Evolutionary conservation across 169 alveolate species (phyloP).

Genomic region (Eimeria acervulina): DNA sequence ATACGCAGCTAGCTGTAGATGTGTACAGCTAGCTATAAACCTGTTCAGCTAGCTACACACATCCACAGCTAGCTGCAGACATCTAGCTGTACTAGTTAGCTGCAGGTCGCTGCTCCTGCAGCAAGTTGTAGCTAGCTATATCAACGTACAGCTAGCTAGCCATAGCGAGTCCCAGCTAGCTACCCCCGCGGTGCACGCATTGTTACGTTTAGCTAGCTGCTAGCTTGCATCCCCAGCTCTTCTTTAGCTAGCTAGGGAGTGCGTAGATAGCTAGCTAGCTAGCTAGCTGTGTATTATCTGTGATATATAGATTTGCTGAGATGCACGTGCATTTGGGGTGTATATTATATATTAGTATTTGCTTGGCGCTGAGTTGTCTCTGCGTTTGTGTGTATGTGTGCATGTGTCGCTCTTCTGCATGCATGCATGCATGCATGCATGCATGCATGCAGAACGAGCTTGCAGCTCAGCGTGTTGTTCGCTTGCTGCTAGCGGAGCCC

Average conservation of each 20-base stretch:
- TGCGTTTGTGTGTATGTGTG: not conserved
- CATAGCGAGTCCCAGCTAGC: too few relatives aligned
- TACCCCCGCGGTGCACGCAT: too few relatives aligned
- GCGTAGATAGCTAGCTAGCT: not conserved
- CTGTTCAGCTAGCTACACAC: not conserved
- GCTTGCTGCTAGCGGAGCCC: conserved; percentile 40
- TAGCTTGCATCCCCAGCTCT: not conserved
- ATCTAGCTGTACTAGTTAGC: not conserved
- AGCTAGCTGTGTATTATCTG: too few relatives aligned
- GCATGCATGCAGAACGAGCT: conserved; percentile 12
- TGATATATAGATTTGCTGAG: too few relatives aligned
- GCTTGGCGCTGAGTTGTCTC: too few relatives aligned
- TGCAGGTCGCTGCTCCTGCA: not conserved
- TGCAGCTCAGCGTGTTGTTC: conserved; percentile 47
- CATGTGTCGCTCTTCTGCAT: not conserved
- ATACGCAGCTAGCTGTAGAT: not conserved
- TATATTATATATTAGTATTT: too few relatives aligned
- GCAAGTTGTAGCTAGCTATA: not conserved
- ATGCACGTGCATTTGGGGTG: too few relatives aligned
- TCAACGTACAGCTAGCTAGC: not conserved
- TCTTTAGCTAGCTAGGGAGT: not conserved
- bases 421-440: not conserved
- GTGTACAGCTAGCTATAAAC: not conserved
- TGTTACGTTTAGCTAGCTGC: not conserved
- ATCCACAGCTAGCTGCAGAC: not conserved